Base-by-base conservation (phyloP, 257 asterid species). In the Coffea eugenioides region DNA sequence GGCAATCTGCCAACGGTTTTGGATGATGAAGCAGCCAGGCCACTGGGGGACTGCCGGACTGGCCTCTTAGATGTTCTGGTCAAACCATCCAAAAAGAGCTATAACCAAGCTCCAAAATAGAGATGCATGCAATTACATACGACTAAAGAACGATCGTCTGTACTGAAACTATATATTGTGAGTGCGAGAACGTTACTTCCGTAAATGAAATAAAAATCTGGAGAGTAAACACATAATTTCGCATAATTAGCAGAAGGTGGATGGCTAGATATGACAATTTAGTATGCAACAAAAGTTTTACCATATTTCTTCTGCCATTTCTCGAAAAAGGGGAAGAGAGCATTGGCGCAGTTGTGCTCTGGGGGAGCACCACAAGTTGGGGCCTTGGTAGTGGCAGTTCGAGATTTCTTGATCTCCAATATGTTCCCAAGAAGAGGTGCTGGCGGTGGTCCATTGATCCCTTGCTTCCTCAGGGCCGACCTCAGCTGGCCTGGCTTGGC, bases 241-340 rank as follows among this genome's bases (percentile, higher is more conserved):
- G 14, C 2, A 49, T 49, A 14, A 68, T 15, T 68, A 31, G 11
- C 13, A 3, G 23, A 9, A 36, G 20, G 16, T 14, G 14, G 23
- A 25, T 2, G 39, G 5, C 4, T 48, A 18, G 27, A 16, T 39
- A 21, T 2, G 27, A 1, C 3, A 8, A 23, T 31, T 6, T 27
- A n/a, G 46, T 16, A 13, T 20, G 13, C 59, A 3, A 34, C 52
- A 4, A 64, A 6, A 71, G 5, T 20, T 48, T 48, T 79, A 86
- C 93, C 96, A n/a, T 88, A 91, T 85, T 83, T 77, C 61, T 87
- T 83, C 66, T 82, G 80, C 93, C 96, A 91, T 62, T 82, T 81
- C 82, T 86, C 86, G 11, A 86, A 74, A 59, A 89, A 87, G 41
- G 90, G 86, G 57, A 88, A 86, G 64, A 91, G 88, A 52, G 89